Conservation (phyloP, 495 filamentous ascomycete species). For the Trichoderma erinaceum region DNA sequence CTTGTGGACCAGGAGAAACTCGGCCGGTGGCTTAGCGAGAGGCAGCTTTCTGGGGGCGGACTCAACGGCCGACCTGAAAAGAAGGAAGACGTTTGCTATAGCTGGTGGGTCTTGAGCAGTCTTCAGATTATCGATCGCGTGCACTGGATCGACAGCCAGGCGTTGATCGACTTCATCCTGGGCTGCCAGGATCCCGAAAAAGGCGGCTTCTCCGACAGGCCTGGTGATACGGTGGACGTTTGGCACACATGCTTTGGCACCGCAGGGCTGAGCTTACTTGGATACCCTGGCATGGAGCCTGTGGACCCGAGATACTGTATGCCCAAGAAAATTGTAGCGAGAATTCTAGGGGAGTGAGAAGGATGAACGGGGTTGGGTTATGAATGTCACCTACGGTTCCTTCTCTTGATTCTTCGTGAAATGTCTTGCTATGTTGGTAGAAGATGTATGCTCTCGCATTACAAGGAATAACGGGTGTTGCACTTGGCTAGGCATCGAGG, state of each 20-base stretch:
- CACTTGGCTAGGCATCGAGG: too few relatives aligned
- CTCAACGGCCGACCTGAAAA: slow-evolving; percentile 95
- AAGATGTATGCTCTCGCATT: too few relatives aligned
- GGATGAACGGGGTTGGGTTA: background rate
- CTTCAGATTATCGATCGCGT: slow-evolving; percentile 80
- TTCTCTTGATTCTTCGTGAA: background rate
- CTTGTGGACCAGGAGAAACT: slow-evolving; percentile 76
- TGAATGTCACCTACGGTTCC: background rate
- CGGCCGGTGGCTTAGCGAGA: slow-evolving; percentile 85
- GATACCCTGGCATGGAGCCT: slow-evolving; percentile 65
- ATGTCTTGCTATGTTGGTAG: background rate
- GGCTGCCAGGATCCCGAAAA: slow-evolving; percentile 77
- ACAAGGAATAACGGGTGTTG: too few relatives aligned
- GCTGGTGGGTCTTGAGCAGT: slow-evolving; percentile 93
- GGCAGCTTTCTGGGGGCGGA: slow-evolving; percentile 80
- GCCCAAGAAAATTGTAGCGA: slow-evolving; percentile 58
- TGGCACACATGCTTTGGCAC: slow-evolving; percentile 91
- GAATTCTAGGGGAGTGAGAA: slow-evolving; percentile 40
- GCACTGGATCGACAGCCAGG: slow-evolving; percentile 83
- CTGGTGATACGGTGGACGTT: slow-evolving; percentile 92
- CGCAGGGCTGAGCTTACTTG: slow-evolving; percentile 79
- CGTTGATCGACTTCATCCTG: slow-evolving; percentile 74
- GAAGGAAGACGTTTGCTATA: slow-evolving; percentile 93
- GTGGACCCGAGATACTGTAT: slow-evolving; percentile 89
- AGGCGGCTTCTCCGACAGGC: slow-evolving; percentile 85